Conservation (phyloP, 139 green algal species). For the Zygnema circumcarinatum region DNA sequence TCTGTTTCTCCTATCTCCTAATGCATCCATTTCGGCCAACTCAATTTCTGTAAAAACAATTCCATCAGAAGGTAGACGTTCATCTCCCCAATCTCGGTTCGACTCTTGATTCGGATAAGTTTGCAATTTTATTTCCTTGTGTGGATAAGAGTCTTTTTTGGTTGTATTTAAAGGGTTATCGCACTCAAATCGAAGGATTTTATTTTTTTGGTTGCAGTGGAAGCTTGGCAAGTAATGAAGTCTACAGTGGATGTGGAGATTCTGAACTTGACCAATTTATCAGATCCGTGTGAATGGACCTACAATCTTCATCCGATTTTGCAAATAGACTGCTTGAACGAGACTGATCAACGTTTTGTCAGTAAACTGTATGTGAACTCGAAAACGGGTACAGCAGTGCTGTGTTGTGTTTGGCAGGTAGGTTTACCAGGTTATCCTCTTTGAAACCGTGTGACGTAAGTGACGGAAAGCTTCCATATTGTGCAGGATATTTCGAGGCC, state of each 20-base stretch:
- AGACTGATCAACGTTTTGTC: not conserved
- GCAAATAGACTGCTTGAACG: not conserved
- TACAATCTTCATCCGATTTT: not conserved
- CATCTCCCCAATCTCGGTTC: too few relatives aligned
- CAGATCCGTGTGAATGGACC: not conserved
- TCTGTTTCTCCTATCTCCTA: too few relatives aligned
- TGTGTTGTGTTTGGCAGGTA: not conserved
- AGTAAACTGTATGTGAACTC: not conserved
- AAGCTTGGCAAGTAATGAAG: not conserved
- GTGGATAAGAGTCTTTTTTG: too few relatives aligned
- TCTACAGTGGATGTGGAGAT: not conserved
- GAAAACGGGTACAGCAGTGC: not conserved
- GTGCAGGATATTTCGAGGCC: not conserved
- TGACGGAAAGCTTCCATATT: not conserved
- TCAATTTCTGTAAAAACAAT: too few relatives aligned
- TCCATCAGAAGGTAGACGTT: too few relatives aligned
- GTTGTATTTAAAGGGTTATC: too few relatives aligned
- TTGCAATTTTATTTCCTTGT: too few relatives aligned
- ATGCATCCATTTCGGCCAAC: too few relatives aligned
- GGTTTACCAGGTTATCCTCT: not conserved
- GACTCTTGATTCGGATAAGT: too few relatives aligned
- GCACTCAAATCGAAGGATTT: too few relatives aligned
- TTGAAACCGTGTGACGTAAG: not conserved
- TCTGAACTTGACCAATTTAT: not conserved
- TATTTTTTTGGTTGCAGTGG: too few relatives aligned